Percentiles rank a stretch among this genome's conserved stretches.
phyloP scores from a whole-genome alignment of 768 basidiomycete species.

The Calocybe cyanea region DNA sequence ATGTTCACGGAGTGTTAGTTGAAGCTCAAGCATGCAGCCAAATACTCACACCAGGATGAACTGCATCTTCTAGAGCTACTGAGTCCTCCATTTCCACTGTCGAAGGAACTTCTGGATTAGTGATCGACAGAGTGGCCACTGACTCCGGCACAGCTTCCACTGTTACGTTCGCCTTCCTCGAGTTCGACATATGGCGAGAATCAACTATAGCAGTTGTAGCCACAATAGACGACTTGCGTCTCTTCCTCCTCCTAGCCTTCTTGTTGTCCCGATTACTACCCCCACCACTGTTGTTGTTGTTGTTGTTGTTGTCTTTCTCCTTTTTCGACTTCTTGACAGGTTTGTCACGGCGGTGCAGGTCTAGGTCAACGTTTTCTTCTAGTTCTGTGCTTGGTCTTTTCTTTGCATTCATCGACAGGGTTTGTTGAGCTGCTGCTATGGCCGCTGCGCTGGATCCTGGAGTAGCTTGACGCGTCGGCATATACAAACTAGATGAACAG shows the following conservation, averaged over 20 bases:
- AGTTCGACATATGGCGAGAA: slow-evolving; percentile 10
- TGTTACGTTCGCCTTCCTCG: slow-evolving; percentile 11
- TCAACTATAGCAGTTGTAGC: slow-evolving; percentile 12
- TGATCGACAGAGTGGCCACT: not conserved
- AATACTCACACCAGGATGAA: slow-evolving; percentile 18
- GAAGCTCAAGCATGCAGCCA: not conserved
- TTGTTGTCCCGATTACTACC: slow-evolving; percentile 30
- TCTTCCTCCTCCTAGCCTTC: slow-evolving; percentile 31
- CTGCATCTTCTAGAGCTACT: slow-evolving; percentile 4
- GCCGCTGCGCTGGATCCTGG: slow-evolving; percentile 25
- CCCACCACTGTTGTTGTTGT: slow-evolving; percentile 16
- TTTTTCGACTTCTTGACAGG: slow-evolving; percentile 29
- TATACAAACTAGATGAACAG: not conserved
- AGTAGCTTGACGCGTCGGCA: slow-evolving; percentile 32
- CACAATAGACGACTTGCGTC: slow-evolving; percentile 32
- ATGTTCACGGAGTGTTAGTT: not conserved
- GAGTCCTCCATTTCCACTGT: slow-evolving; percentile 3
- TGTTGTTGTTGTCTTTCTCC: not conserved
- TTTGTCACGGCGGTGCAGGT: too few relatives aligned
- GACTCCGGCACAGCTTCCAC: slow-evolving; percentile 7
- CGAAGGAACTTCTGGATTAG: not conserved
- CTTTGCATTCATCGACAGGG: slow-evolving; percentile 24
- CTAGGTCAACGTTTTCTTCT: slow-evolving; percentile 19
- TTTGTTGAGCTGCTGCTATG: slow-evolving; percentile 18
- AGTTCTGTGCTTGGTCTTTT: slow-evolving; percentile 30